These are phyloP conservation scores for Lactarius hengduanensis DNA, from an alignment of 768 basidiomycete species.

Conservation along the genomic window DNA sequence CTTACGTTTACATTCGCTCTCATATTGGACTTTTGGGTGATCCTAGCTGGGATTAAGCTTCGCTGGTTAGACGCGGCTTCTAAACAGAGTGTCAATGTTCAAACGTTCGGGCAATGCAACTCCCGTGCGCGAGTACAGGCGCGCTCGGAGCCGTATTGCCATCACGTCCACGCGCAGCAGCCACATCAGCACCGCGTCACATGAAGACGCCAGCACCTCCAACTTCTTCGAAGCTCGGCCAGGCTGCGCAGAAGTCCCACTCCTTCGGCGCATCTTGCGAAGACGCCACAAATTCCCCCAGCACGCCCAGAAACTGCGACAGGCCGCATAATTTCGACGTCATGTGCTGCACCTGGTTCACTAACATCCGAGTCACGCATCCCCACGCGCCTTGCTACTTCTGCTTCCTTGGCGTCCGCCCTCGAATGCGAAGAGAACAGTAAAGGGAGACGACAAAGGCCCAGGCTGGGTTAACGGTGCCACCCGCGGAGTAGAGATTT, in stretches of 20 bases:
- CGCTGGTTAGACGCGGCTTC: neutral
- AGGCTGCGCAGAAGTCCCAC: neutral
- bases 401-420: slow-evolving; percentile 9
- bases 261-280: neutral
- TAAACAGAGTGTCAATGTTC: neutral
- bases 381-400: slow-evolving; percentile 11
- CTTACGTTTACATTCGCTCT: no score
- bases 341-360: neutral
- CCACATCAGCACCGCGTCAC: neutral
- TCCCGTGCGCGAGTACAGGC: neutral
- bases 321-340: slow-evolving; percentile 1
- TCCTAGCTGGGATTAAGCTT: neutral
- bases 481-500: neutral
- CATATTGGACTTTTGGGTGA: slow-evolving; percentile 10
- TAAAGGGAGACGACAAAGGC: neutral
- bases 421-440: neutral
- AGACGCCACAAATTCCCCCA: neutral
- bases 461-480: neutral
- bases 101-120: neutral
- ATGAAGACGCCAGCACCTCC: neutral
- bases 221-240: slow-evolving; percentile 2
- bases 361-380: neutral
- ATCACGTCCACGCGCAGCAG: neutral
- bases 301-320: slow-evolving; percentile 1
- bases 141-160: no score